A percentile compares a stretch with the other conserved stretches of the same genome.
These are phyloP conservation scores for Xylaria sp. DNA, from an alignment of 495 filamentous ascomycete genomes.

Conservation along the genomic window DNA sequence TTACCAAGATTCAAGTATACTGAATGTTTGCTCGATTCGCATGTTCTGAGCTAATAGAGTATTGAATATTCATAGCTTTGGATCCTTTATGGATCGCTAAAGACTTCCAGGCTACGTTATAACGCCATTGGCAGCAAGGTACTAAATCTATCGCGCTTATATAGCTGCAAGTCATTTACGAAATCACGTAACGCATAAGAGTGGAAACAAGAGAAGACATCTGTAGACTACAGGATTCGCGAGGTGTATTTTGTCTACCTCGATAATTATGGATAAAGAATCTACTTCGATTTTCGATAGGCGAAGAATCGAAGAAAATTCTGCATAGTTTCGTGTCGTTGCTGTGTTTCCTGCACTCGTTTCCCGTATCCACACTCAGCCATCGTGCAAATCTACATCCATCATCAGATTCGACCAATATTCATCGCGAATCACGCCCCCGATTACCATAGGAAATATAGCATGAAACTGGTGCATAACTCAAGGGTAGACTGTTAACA, in stretches of 20 bases:
- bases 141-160: not conserved
- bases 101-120: too few relatives aligned
- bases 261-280: not conserved
- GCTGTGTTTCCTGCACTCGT: slow-evolving; percentile 6
- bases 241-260: not conserved
- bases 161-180: not conserved
- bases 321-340: not conserved
- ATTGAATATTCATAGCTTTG: not conserved
- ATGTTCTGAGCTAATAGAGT: not conserved
- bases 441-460: slow-evolving; percentile 21
- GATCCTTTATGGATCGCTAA: too few relatives aligned
- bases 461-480: slow-evolving; percentile 23
- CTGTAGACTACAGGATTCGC: not conserved
- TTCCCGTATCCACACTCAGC: slow-evolving; percentile 6
- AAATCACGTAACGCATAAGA: not conserved
- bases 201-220: not conserved
- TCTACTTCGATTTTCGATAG: not conserved
- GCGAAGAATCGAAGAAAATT: not conserved
- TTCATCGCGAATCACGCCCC: not conserved
- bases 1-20: too few relatives aligned
- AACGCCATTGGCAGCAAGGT: not conserved
- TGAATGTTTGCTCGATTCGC: too few relatives aligned
- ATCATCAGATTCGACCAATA: not conserved
- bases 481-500: slow-evolving; percentile 20
- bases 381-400: not conserved